Evolutionary conservation across 164 flowering plant species (phyloP).

Genomic region (Vitis rupestris): DNA sequence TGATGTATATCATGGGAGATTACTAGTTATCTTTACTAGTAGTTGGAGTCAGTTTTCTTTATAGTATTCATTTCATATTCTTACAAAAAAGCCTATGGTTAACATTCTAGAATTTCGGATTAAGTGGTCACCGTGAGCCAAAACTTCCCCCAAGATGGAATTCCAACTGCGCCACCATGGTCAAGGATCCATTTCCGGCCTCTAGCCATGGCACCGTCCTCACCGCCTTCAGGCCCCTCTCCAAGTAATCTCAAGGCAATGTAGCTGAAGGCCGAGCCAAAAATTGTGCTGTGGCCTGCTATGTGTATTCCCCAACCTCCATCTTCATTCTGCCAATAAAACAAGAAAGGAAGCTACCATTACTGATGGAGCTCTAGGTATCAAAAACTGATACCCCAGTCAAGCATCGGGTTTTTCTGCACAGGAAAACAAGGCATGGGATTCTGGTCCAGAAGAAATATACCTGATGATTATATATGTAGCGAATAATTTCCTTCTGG

Average conservation of each 20-base stretch:
- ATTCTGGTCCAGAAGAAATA: background rate
- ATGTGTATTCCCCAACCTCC: conserved; percentile 54
- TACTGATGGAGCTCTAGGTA: too few species aligned
- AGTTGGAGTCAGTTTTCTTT: too few species aligned
- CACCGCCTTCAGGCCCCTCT: conserved; percentile 29
- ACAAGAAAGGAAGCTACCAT: too few species aligned
- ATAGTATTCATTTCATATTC: too few species aligned
- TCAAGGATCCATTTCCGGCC: conserved; percentile 59
- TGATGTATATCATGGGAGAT: too few species aligned
- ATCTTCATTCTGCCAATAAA: conserved; percentile 38
- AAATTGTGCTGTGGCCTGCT: conserved; percentile 46
- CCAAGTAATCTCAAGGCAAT: conserved; percentile 37
- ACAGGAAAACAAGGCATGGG: too few species aligned
- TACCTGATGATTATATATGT: conserved; percentile 46
- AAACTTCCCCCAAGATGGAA: conserved; percentile 70
- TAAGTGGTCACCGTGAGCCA: conserved; percentile 49
- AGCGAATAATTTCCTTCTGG: conserved; percentile 35
- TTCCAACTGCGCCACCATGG: conserved; percentile 47
- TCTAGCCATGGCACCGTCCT: conserved; percentile 34
- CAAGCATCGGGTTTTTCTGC: too few species aligned
- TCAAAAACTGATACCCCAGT: too few species aligned
- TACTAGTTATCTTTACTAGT: too few species aligned
- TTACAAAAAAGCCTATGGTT: too few species aligned
- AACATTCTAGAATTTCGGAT: too few species aligned
- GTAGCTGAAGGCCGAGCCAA: conserved; percentile 34